Conservation (phyloP, 345 rosid genomes). For the Citrus inodora region DNA sequence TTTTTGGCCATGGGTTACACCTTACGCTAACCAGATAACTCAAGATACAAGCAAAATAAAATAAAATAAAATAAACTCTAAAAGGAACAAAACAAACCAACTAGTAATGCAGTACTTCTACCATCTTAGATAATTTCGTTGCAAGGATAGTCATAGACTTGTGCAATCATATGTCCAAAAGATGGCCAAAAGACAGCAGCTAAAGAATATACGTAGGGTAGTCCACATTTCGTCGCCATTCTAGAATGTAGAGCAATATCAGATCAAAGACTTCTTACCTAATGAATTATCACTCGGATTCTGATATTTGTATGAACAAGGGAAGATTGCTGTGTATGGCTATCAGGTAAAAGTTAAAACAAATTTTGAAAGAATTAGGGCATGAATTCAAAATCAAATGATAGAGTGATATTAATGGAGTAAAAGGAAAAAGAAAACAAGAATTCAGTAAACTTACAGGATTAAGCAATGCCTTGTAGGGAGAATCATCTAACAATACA, state of each 20-base stretch:
- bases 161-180: not conserved
- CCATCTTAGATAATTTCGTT: not conserved
- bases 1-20: not conserved
- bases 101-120: not conserved
- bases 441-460: constrained; percentile 54
- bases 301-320: constrained; percentile 53
- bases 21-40: not conserved
- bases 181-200: not conserved
- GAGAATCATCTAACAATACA: constrained; percentile 80
- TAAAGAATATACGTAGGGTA: not conserved
- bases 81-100: no score
- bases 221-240: not conserved
- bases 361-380: not conserved
- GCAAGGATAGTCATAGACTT: not conserved
- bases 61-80: no score
- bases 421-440: not conserved
- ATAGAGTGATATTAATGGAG: not conserved
- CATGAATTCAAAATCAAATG: not conserved
- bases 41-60: not conserved
- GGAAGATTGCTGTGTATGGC: constrained; percentile 76
- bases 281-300: constrained; percentile 47
- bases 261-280: constrained; percentile 38
- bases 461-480: constrained; percentile 90
- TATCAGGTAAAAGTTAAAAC: constrained; percentile 25
- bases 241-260: not conserved